A percentile compares a stretch with the other conserved stretches of the same genome.
Conservation (phyloP, 192 early-diverging fungal genomes). For the Gigaspora rosea region DNA sequence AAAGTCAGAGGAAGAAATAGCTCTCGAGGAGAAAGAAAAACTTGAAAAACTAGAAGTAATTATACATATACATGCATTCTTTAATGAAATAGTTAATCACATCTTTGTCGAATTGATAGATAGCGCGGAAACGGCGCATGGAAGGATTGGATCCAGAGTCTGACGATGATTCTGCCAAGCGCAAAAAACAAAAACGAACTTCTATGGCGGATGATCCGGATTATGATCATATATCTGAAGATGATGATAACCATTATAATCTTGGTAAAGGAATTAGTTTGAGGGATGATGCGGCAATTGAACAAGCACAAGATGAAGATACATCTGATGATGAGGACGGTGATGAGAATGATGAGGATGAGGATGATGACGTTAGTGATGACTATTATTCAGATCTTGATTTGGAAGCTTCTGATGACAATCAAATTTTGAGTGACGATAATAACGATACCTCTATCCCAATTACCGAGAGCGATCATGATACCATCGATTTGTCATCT, state of each 20-base stretch:
- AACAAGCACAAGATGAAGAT: slow-evolving; percentile 29
- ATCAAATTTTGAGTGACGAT: slow-evolving; percentile 39
- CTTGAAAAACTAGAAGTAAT: slow-evolving; percentile 80
- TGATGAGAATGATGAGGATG: slow-evolving; percentile 49
- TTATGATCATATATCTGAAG: slow-evolving; percentile 61
- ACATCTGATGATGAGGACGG: slow-evolving; percentile 41
- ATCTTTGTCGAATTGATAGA: slow-evolving; percentile 21
- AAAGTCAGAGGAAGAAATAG: slow-evolving; percentile 94
- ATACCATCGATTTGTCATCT: too few relatives aligned
- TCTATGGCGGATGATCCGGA: slow-evolving; percentile 71
- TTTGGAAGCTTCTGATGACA: slow-evolving; percentile 43
- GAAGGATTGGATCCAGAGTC: slow-evolving; percentile 68
- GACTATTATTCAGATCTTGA: slow-evolving; percentile 38
- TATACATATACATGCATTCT: not conserved
- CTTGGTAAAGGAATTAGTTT: slow-evolving; percentile 42
- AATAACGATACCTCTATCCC: slow-evolving; percentile 30
- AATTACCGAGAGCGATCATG: not conserved
- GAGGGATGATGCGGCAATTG: slow-evolving; percentile 41
- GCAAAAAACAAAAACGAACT: slow-evolving; percentile 42
- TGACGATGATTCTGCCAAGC: slow-evolving; percentile 56
- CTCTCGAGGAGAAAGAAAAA: slow-evolving; percentile 77
- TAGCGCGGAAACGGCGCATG: slow-evolving; percentile 79
- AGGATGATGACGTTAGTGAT: slow-evolving; percentile 40
- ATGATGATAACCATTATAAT: slow-evolving; percentile 37
- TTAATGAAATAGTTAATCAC: not conserved